These are phyloP conservation scores for Trypanosomatidae sp. DNA, from an alignment of 208 protist species.

Conservation along the genomic window DNA sequence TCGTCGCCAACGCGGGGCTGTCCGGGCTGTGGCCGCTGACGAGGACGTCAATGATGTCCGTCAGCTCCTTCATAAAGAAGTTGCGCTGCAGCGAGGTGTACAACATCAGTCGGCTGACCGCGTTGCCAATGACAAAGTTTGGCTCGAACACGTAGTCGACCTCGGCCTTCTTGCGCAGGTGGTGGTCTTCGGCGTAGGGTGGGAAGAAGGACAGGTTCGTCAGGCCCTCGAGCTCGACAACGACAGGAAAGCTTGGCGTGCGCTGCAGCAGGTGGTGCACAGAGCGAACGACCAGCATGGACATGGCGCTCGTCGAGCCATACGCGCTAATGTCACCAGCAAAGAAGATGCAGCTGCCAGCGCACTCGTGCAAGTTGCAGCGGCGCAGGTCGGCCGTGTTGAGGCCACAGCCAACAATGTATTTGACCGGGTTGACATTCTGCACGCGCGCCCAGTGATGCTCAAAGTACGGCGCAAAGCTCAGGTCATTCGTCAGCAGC, in stretches of 20 bases:
- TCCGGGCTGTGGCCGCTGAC: constrained; percentile 45
- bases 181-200: constrained; percentile 40
- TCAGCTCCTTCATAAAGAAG: constrained; percentile 77
- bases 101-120: constrained; percentile 66
- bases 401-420: constrained; percentile 56
- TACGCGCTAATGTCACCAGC: constrained; percentile 53
- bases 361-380: constrained; percentile 57
- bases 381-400: constrained; percentile 50
- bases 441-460: constrained; percentile 23
- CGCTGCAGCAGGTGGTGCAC: constrained; percentile 54
- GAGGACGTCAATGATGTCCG: constrained; percentile 68
- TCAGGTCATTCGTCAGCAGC: constrained; percentile 56
- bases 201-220: constrained; percentile 62
- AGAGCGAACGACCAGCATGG: constrained; percentile 60
- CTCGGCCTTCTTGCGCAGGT: constrained; percentile 41
- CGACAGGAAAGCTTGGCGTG: constrained; percentile 46
- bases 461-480: constrained; percentile 61
- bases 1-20: constrained; percentile 34
- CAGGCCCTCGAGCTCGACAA: constrained; percentile 65
- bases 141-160: constrained; percentile 73
- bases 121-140: constrained; percentile 75
- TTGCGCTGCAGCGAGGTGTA: constrained; percentile 46
- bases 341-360: constrained; percentile 58
- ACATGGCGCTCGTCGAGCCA: constrained; percentile 67
- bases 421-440: constrained; percentile 26